Conservation (phyloP, 108 stramenopile species). For the Fragilaria crotonensis region DNA sequence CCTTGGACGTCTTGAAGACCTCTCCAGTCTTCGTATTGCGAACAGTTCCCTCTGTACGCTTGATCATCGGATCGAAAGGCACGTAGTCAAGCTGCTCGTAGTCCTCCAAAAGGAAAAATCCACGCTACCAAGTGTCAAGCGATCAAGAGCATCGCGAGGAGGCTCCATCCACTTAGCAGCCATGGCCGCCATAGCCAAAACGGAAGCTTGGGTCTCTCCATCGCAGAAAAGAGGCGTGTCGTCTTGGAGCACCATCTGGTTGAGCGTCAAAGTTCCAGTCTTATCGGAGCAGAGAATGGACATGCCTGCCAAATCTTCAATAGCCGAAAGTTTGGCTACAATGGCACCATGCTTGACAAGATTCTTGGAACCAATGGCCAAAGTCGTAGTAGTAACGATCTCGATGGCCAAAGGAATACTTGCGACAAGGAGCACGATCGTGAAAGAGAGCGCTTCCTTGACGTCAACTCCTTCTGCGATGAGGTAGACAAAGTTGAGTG, state of each 20-base stretch:
- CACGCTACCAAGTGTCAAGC: constrained; percentile 35
- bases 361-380: constrained; percentile 66
- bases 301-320: constrained; percentile 79
- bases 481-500: constrained; percentile 40
- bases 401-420: constrained; percentile 79
- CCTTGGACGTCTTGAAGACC: constrained; percentile 62
- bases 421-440: constrained; percentile 68
- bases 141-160: constrained; percentile 55
- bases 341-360: constrained; percentile 63
- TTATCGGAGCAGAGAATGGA: constrained; percentile 78
- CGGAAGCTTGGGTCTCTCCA: constrained; percentile 38
- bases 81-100: constrained; percentile 49
- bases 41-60: constrained; percentile 65
- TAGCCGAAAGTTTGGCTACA: constrained; percentile 65
- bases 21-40: constrained; percentile 24
- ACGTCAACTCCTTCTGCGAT: constrained; percentile 19
- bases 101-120: constrained; percentile 26
- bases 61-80: constrained; percentile 73
- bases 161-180: constrained; percentile 56
- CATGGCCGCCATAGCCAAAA: constrained; percentile 47
- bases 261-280: constrained; percentile 80
- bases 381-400: constrained; percentile 64
- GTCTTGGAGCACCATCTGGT: constrained; percentile 59
- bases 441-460: constrained; percentile 34
- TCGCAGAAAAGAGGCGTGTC: constrained; percentile 36